A percentile compares a stretch with the other conserved stretches of the same genome.
Evolutionary conservation across 2,329 filamentous ascomycete genomes (phyloP).

Genomic region (Hysterium pulicare): DNA sequence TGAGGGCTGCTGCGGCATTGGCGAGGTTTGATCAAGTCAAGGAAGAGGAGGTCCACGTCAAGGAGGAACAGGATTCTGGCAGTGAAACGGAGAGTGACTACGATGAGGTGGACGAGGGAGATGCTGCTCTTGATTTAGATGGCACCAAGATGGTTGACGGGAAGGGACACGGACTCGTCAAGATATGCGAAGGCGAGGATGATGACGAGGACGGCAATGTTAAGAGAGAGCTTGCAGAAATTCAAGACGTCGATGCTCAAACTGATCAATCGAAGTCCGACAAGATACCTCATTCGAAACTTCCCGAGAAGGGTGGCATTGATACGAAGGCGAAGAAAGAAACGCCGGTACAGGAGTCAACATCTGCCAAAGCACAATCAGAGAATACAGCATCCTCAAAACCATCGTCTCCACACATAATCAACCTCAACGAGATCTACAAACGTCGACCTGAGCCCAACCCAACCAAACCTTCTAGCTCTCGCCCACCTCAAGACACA

Average conservation of each 20-base stretch:
- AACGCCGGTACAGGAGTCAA: background rate
- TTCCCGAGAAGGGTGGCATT: background rate
- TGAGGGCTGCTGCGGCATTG: constrained; percentile 72
- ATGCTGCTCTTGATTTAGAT: constrained; percentile 62
- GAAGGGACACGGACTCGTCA: constrained; percentile 64
- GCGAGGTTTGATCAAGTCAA: constrained; percentile 61
- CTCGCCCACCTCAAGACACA: constrained; percentile 4
- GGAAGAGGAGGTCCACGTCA: constrained; percentile 30
- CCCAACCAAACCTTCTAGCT: constrained; percentile 2
- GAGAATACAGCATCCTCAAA: constrained; percentile 4
- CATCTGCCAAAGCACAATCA: constrained; percentile 11
- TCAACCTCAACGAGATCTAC: constrained; percentile 17
- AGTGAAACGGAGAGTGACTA: constrained; percentile 36
- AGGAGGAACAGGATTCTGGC: constrained; percentile 18
- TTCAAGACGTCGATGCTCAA: constrained; percentile 47
- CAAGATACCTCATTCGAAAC: background rate
- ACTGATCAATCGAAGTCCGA: background rate
- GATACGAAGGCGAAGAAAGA: background rate
- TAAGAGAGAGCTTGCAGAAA: constrained; percentile 62
- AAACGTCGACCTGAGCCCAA: constrained; percentile 13
- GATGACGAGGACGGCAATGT: constrained; percentile 40
- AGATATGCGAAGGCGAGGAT: constrained; percentile 70
- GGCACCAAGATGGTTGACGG: constrained; percentile 63
- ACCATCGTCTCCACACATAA: constrained; percentile 3
- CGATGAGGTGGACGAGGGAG: constrained; percentile 32